phyloP scores from a whole-genome alignment of 2,329 filamentous ascomycete species.

The Parafenestella ontariensis region DNA sequence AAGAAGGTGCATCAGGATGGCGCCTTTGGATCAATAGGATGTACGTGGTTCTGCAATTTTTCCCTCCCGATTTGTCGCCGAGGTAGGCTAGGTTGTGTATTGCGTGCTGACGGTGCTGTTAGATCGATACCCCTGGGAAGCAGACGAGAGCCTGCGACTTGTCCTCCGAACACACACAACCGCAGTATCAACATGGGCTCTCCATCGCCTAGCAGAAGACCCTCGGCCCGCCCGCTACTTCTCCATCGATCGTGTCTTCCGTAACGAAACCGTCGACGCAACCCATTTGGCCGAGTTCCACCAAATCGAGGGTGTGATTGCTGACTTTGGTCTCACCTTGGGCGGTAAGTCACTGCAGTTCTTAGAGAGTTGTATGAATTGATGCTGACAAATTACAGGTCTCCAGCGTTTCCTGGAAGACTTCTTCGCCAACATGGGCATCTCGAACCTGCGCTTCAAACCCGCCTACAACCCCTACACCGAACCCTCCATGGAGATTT shows the following conservation, averaged over 20 bases:
- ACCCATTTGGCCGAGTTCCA: conserved; percentile 98
- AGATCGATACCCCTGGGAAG: conserved; percentile 89
- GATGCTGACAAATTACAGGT: conserved; percentile 6
- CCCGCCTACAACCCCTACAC: conserved; percentile 84
- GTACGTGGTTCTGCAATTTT: conserved; percentile 8
- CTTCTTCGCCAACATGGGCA: conserved; percentile 97
- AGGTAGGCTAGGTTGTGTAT: not conserved
- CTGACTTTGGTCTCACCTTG: conserved; percentile 90
- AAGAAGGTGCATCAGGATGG: conserved; percentile 86
- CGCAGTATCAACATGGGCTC: conserved; percentile 85
- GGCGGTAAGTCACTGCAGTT: conserved; percentile 63
- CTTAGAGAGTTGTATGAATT: not conserved
- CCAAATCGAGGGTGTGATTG: conserved; percentile 98
- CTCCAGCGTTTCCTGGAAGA: conserved; percentile 93
- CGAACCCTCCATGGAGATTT: conserved; percentile 95
- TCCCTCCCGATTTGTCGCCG: not conserved
- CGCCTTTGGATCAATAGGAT: conserved; percentile 93
- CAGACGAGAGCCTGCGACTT: conserved; percentile 82
- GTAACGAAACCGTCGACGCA: conserved; percentile 95
- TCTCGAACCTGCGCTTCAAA: conserved; percentile 88
- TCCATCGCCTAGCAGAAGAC: conserved; percentile 85
- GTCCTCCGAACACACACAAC: conserved; percentile 97
- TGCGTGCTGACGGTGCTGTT: not conserved
- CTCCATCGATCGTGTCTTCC: conserved; percentile 97
- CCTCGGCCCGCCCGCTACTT: conserved; percentile 94